Base-by-base conservation (phyloP, 768 basidiomycete species). In the Russula brevipes region DNA sequence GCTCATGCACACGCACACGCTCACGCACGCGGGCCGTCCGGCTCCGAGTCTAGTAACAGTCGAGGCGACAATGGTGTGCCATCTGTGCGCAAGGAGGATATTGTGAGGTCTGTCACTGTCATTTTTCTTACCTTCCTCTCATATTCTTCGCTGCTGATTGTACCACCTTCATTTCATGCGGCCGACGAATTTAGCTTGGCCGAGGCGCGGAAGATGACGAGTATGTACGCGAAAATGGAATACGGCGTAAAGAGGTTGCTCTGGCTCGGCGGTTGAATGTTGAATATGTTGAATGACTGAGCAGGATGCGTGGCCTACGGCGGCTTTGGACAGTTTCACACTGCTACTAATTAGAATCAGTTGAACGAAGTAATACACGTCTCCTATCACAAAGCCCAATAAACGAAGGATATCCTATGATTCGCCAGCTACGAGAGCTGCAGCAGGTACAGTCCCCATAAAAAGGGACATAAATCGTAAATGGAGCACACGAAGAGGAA, bases 141-240 rank as follows among this genome's bases (percentile, higher is more conserved):
- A 36, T 31, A 3, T 8, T 45, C 16, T 44, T 56, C 36, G 58
- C 42, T 46, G n/a, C 19, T 59, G 31, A 31, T 46, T 51, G 59
- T 66, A 35, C 52, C 66, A 42, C 42, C 38, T 44, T 54, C 39
- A 17, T 24, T 47, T 14, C 2, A 2, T 24, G 24, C 10, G 51
- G 49, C 5, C 54, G 66, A 60, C 57, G 30, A 62, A 53, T 54
- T 60, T 67, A 94, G 92, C 69, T 72, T 94, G 68, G 80, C 81
- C 7, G 92, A 97, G 68, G 95, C 95, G 2, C 86, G 88, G 72
- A 81, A 84, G 58, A 86, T 87, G 78, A 97, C 92, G 3, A 90
- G 86, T 64, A 79, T 95, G 67, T 89, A 91, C 73, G 84, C 93
- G 14, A 93, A 94, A 76, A 88, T 96, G 85, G 94, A 97, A 71